Evolutionary conservation across 2,329 filamentous ascomycete species (phyloP).

Genomic region (Fusarium haematococcum): DNA sequence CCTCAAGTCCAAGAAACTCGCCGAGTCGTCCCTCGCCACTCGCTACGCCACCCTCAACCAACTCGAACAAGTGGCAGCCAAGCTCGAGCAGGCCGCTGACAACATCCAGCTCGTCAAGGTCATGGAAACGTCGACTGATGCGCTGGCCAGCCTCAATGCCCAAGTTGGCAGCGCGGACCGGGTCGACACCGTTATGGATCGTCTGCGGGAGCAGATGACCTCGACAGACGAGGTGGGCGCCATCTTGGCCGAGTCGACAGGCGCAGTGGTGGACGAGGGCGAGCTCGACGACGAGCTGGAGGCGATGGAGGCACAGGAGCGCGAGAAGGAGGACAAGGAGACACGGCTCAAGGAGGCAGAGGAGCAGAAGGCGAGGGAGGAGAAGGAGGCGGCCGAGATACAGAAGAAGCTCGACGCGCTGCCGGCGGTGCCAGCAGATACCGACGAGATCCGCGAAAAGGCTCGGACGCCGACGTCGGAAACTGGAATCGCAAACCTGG

Average conservation of each 20-base stretch:
- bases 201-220: conserved; percentile 81
- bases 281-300: conserved; percentile 92
- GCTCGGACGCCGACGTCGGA: conserved; percentile 51
- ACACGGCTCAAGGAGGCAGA: conserved; percentile 58
- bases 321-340: conserved; percentile 62
- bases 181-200: conserved; percentile 81
- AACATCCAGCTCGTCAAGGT: conserved; percentile 86
- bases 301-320: conserved; percentile 73
- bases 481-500: conserved; percentile 51
- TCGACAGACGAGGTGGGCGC: conserved; percentile 85
- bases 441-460: conserved; percentile 50
- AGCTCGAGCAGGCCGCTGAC: conserved; percentile 86
- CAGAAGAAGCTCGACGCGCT: conserved; percentile 66
- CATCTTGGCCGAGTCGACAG: conserved; percentile 75
- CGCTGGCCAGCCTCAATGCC: conserved; percentile 78
- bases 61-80: conserved; percentile 84
- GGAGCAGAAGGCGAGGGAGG: conserved; percentile 56
- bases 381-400: conserved; percentile 59
- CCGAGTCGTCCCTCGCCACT: conserved; percentile 78
- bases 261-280: conserved; percentile 74
- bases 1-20: conserved; percentile 84
- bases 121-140: conserved; percentile 82
- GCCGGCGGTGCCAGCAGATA: conserved; percentile 52
- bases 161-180: conserved; percentile 81
- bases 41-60: conserved; percentile 81